Base-by-base conservation (phyloP, 495 filamentous ascomycete genomes). In the Usnea hakonensis region DNA sequence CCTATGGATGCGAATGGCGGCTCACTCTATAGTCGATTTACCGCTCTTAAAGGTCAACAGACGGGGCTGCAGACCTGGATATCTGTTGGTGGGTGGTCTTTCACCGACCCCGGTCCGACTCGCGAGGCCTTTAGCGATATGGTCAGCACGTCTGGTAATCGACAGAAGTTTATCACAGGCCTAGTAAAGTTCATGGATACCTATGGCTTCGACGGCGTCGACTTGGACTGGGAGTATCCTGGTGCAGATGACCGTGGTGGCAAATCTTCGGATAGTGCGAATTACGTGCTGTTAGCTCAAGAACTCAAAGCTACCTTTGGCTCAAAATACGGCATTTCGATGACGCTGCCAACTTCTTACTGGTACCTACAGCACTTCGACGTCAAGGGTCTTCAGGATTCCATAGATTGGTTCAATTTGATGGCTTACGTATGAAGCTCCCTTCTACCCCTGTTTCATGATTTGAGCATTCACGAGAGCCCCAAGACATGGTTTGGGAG, bases 351-450 rank as follows among this genome's bases (percentile, higher is more conserved):
- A 2, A 61, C 77, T 0, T 75, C 68, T 0, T 84, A 80, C 61
- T 84, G 80, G 79, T 85, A 85, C 63, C 60, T 85, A 1, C 72
- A 74, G 21, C 57, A 68, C 21, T 85, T 84, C 63, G 76, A 85
- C 58, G 28, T 85, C 32, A 57, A 67, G 1, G 53, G 36, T 0
- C 60, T 79, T 21, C 57, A 72, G 26, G 19, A 65, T 9, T 21
- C 70, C 36, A 70, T 78, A 4, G 80, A 84, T 64, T 85, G 74
- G 72, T 69, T 80, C 56, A 86, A 86, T 60, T 0, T 85, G 38
- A 87, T 87, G 83, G 69, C 67, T 3, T 85, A 85, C 61, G n/a
- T n/a, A n/a, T n/a, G n/a, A n/a, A n/a, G n/a, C n/a, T n/a, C n/a
- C n/a, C n/a, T n/a, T n/a, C n/a, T n/a, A n/a, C n/a, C n/a, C n/a